Conservation (phyloP, 371 early-diverging fungal species). For the Actinomortierella wolfii region DNA sequence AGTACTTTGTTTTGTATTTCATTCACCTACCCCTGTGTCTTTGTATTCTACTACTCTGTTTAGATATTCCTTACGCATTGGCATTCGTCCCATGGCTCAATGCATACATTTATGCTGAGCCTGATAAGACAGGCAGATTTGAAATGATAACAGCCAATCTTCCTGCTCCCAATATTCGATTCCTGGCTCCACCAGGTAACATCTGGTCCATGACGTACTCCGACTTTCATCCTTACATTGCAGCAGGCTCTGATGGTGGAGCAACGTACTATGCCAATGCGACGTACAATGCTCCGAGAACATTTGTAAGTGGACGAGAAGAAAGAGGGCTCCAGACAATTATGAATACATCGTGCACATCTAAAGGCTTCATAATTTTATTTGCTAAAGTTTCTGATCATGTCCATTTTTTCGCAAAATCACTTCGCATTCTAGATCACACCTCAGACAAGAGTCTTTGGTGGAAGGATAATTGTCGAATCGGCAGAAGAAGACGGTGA, state of each 20-base stretch:
- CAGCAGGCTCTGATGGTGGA: slow-evolving; percentile 37
- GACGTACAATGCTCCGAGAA: slow-evolving; percentile 22
- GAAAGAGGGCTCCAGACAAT: no score
- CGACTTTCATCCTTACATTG: slow-evolving; percentile 33
- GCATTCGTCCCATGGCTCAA: slow-evolving; percentile 30
- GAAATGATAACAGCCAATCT: slow-evolving; percentile 19
- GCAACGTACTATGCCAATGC: slow-evolving; percentile 24
- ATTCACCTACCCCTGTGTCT: no score
- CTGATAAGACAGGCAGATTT: slow-evolving; percentile 27
- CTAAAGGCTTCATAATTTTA: no score
- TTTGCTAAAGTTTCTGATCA: neutral
- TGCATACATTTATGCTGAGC: slow-evolving; percentile 21
- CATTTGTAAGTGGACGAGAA: slow-evolving; percentile 23
- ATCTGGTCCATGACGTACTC: slow-evolving; percentile 41
- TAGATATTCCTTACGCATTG: slow-evolving; percentile 19
- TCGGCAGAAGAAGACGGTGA: no score
- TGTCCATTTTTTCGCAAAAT: neutral
- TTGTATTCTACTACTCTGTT: no score
- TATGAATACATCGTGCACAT: no score
- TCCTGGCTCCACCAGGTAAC: slow-evolving; percentile 25
- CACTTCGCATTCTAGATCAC: neutral
- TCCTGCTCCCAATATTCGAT: slow-evolving; percentile 17
- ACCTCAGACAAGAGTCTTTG: no score
- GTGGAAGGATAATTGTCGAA: no score
- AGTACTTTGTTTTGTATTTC: no score